Evolutionary conservation across 2,329 filamentous ascomycete genomes (phyloP).

Genomic region (Hysterium pulicare): DNA sequence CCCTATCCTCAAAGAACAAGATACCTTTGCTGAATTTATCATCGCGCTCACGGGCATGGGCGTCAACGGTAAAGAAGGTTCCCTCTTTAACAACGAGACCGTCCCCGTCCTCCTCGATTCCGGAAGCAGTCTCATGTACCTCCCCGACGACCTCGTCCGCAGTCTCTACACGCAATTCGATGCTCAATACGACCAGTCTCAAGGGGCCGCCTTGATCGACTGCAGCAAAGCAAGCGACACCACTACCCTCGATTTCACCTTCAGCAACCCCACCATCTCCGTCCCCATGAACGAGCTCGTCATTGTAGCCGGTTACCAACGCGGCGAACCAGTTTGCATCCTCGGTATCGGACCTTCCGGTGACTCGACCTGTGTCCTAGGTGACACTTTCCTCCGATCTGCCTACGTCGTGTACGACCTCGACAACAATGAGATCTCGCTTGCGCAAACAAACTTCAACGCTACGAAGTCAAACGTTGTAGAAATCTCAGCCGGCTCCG

Average conservation of each 20-base stretch:
- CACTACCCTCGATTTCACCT: slow-evolving; percentile 55
- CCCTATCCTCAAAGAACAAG: slow-evolving; percentile 51
- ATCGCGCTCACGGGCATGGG: slow-evolving; percentile 51
- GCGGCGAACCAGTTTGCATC: slow-evolving; percentile 44
- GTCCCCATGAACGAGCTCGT: slow-evolving; percentile 57
- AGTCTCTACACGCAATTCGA: slow-evolving; percentile 40
- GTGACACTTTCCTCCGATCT: slow-evolving; percentile 61
- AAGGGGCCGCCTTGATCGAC: slow-evolving; percentile 50
- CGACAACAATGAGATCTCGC: slow-evolving; percentile 56
- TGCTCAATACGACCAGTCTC: slow-evolving; percentile 39
- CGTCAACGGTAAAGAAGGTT: slow-evolving; percentile 40
- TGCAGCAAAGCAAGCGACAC: slow-evolving; percentile 50
- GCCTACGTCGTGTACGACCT: slow-evolving; percentile 64
- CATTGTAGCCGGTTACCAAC: slow-evolving; percentile 45
- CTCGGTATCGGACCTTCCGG: slow-evolving; percentile 50
- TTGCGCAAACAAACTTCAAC: slow-evolving; percentile 62
- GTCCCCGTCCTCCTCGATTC: slow-evolving; percentile 68
- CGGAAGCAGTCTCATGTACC: slow-evolving; percentile 68
- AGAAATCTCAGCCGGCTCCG: slow-evolving; percentile 51
- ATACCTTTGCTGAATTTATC: slow-evolving; percentile 52
- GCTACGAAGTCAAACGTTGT: slow-evolving; percentile 47
- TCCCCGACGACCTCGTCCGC: slow-evolving; percentile 59
- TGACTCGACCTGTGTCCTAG: slow-evolving; percentile 50
- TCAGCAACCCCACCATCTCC: slow-evolving; percentile 53
- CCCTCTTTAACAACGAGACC: slow-evolving; percentile 41